A percentile compares a stretch with the other conserved stretches of the same genome.
Evolutionary conservation across 331 rosid genomes (phyloP).

Genomic region (Rosa hybrid): DNA sequence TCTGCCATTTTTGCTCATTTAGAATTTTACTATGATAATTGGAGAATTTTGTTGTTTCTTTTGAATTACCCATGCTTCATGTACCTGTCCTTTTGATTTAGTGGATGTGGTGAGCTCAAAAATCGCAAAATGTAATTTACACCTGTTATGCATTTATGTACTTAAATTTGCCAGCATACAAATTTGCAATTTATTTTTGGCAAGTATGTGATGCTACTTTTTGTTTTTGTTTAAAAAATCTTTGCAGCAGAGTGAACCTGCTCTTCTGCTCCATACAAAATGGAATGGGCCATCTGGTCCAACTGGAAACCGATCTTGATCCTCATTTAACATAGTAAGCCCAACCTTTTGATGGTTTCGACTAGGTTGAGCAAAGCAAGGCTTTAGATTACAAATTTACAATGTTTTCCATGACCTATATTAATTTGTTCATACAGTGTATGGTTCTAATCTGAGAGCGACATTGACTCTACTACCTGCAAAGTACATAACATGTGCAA

Average conservation of each 20-base stretch:
- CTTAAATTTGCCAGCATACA: not conserved
- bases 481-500: too few relatives aligned
- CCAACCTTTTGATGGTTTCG: too few relatives aligned
- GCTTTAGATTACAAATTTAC: too few relatives aligned
- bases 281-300: not conserved
- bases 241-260: not conserved
- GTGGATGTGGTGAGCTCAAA: slow-evolving; percentile 23
- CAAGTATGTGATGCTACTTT: not conserved
- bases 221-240: not conserved
- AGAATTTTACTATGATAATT: not conserved
- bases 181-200: not conserved
- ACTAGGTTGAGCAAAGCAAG: too few relatives aligned
- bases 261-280: not conserved
- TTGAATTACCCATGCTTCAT: not conserved
- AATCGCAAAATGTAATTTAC: slow-evolving; percentile 10
- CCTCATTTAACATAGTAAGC: too few relatives aligned
- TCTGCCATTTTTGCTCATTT: slow-evolving; percentile 17
- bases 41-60: slow-evolving; percentile 2
- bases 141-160: slow-evolving; percentile 1
- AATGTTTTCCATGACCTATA: not conserved
- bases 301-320: too few relatives aligned
- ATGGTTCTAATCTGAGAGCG: not conserved
- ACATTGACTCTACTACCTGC: not conserved
- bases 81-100: slow-evolving; percentile 17
- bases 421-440: too few relatives aligned